Percentiles rank a stretch among this genome's conserved stretches.
Evolutionary conservation across 208 protist species (phyloP).

Genomic region (Leishmania tarentolae): DNA sequence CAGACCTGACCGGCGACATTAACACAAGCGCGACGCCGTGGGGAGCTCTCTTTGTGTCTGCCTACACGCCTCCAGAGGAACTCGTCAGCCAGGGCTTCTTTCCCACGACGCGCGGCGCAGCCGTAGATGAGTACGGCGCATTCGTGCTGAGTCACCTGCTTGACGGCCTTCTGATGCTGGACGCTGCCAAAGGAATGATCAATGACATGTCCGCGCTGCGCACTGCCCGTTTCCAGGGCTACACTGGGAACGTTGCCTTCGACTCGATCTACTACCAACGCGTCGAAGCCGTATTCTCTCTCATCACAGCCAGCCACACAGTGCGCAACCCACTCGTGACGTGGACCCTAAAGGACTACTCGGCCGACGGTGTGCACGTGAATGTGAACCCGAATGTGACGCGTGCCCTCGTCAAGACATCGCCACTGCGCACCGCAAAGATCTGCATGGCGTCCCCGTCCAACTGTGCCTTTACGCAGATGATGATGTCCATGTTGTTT

Average conservation of each 20-base stretch:
- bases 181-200: conserved; percentile 33
- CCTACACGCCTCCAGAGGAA: conserved; percentile 48
- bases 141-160: conserved; percentile 81
- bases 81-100: conserved; percentile 57
- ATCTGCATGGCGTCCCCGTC: conserved; percentile 74
- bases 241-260: conserved; percentile 77
- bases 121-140: conserved; percentile 77
- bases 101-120: conserved; percentile 1
- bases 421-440: conserved; percentile 62
- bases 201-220: conserved; percentile 46
- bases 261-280: conserved; percentile 73
- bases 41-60: conserved; percentile 74
- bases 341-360: conserved; percentile 56
- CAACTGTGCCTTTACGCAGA: conserved; percentile 56
- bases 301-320: conserved; percentile 51
- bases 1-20: conserved; percentile 34
- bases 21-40: conserved; percentile 38
- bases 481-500: conserved; percentile 62
- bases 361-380: conserved; percentile 24
- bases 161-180: conserved; percentile 69
- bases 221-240: conserved; percentile 57
- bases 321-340: conserved; percentile 57
- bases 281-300: conserved; percentile 49
- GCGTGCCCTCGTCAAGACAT: conserved; percentile 45
- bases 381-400: conserved; percentile 44